Base-by-base conservation (phyloP, 345 rosid species). In the Lepidium africanum region DNA sequence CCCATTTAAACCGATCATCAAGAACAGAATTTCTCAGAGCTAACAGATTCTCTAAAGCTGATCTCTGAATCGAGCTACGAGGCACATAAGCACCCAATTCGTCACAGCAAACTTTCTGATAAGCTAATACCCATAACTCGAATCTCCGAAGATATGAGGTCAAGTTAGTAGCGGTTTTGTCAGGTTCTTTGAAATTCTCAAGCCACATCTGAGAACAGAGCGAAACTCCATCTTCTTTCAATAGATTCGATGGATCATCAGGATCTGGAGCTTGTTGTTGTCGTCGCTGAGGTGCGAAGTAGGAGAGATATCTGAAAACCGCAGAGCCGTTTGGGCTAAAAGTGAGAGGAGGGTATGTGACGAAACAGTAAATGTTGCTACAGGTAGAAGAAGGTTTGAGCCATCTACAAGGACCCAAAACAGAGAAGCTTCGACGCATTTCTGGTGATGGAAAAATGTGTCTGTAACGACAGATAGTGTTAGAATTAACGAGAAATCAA, bases 201-300 rank as follows among this genome's bases (percentile, higher is more conserved):
- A 94, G 78, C 99, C 99, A 89, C 97, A 94, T 85, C 63, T 87
- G 93, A n/a, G 93, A 86, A 79, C 97, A 91, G 57, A 91, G 84
- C 0, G 99, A 86, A 19, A 91, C 96, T 43, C 96, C 93, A 54
- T 94, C 99, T 85, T 94, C 97, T 75, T 84, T 91, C 74, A 94
- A 69, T 42, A 94, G 81, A 82, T 78, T 86, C 52, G 87, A 35
- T 0, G 96, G 96, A 70, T 91, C 96, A 65, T 89, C 92, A 10
- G 99, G 92, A 65, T 87, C 92, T 1, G 88, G 87, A 1, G 81
- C 60, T 32, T 78, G 92, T 56, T 84, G 80, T 12, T 77, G 80
- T 16, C 81, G 88, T 59, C 84, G 78, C 9, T 81, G 88, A 74
- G 75, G 48, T 0, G 95, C 72, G 47, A 81, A 65, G 57, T 73